A percentile compares a stretch with the other conserved stretches of the same genome.
These are phyloP conservation scores for Uronychia setigera DNA, from an alignment of 73 alveolate species.

Conservation along the genomic window DNA sequence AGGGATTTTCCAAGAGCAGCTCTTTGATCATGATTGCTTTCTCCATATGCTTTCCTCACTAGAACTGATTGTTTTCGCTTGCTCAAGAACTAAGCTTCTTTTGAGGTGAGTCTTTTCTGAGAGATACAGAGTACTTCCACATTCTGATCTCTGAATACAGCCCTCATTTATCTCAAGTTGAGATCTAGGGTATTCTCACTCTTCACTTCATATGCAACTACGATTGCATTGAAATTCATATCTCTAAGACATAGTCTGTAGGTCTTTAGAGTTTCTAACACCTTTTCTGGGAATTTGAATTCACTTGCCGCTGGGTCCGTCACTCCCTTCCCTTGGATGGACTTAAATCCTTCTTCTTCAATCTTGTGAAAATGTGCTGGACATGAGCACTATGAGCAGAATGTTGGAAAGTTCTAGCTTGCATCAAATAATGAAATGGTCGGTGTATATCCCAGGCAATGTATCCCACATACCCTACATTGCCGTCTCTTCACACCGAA, in stretches of 20 bases:
- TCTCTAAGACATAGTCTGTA: conserved; percentile 26
- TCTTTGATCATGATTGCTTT: not conserved
- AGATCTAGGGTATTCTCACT: conserved; percentile 2
- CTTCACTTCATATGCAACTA: conserved; percentile 28
- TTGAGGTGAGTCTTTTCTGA: conserved; percentile 8
- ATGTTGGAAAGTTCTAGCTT: conserved; percentile 32
- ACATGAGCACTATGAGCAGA: conserved; percentile 52
- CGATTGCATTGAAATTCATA: conserved; percentile 43
- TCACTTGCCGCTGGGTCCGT: not conserved
- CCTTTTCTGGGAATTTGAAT: conserved; percentile 32
- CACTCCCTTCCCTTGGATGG: not conserved
- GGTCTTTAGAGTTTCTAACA: conserved; percentile 20
- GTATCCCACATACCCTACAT: conserved; percentile 36
- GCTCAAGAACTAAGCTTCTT: conserved; percentile 35
- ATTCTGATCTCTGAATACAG: conserved; percentile 39
- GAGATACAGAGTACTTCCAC: conserved; percentile 28
- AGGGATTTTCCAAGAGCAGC: not conserved
- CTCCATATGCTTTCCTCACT: too few species aligned
- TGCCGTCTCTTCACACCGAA: conserved; percentile 48
- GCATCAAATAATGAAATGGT: conserved; percentile 1
- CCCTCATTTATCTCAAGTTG: conserved; percentile 13
- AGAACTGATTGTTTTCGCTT: not conserved
- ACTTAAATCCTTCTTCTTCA: not conserved
- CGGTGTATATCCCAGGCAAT: conserved; percentile 51
- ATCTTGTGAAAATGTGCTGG: conserved; percentile 49